A percentile compares a stretch with the other conserved stretches of the same genome.
Evolutionary conservation across 306 rosid species (phyloP).

Genomic region (Nissolia schottii): DNA sequence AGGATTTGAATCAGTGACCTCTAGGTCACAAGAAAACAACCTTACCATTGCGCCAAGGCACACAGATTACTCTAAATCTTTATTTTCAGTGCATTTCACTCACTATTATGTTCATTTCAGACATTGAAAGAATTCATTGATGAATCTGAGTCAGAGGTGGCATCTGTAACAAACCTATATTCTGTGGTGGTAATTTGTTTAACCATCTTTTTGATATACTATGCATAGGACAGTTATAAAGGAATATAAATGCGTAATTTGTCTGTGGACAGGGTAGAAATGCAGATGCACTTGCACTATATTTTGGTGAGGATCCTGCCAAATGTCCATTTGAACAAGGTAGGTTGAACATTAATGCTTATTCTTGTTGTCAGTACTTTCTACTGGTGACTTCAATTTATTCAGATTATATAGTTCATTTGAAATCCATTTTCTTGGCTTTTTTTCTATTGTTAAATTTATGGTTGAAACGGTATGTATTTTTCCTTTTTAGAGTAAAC

Average conservation of each 20-base stretch:
- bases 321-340: constrained; percentile 95
- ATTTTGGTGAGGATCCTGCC: constrained; percentile 93
- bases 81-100: constrained; percentile 22
- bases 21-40: too few species aligned
- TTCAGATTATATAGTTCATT: neutral
- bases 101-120: constrained; percentile 33
- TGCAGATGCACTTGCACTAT: constrained; percentile 84
- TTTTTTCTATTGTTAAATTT: neutral
- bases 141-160: constrained; percentile 77
- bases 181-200: constrained; percentile 70
- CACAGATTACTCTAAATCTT: too few species aligned
- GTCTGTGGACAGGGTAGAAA: constrained; percentile 76
- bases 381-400: neutral
- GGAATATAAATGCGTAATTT: constrained; percentile 20
- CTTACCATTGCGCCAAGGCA: too few species aligned
- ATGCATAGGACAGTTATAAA: constrained; percentile 2
- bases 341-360: constrained; percentile 32
- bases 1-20: too few species aligned
- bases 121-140: constrained; percentile 72
- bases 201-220: constrained; percentile 9
- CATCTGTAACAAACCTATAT: constrained; percentile 67
- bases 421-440: neutral
- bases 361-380: neutral
- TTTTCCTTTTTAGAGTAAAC: neutral
- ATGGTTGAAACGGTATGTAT: neutral